Conservation (phyloP, 257 asterid species). For the Solanum etuberosum region DNA sequence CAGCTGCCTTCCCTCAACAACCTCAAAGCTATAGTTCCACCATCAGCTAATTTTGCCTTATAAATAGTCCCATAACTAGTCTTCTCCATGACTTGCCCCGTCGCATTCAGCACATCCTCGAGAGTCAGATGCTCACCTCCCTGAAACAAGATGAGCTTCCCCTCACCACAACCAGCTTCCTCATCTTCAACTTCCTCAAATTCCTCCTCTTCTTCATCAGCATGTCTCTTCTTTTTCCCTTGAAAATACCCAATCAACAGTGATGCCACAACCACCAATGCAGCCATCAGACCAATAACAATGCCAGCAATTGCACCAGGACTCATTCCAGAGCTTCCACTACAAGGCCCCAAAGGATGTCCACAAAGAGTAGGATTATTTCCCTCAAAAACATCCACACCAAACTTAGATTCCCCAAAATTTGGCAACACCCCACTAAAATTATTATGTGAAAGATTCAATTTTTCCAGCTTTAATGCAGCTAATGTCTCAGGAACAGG, state of each 20-base stretch:
- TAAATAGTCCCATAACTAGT: constrained; percentile 88
- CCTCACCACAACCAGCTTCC: constrained; percentile 62
- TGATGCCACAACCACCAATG: constrained; percentile 70
- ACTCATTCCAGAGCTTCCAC: constrained; percentile 54
- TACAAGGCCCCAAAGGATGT: constrained; percentile 50
- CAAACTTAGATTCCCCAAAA: constrained; percentile 59
- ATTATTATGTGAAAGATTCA: constrained; percentile 90
- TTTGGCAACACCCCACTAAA: constrained; percentile 79
- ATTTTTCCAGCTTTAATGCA: constrained; percentile 44
- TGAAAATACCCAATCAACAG: constrained; percentile 78
- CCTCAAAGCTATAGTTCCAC: constrained; percentile 90
- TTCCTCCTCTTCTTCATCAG: constrained; percentile 57
- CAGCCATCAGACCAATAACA: constrained; percentile 82
- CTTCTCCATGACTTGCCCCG: constrained; percentile 96
- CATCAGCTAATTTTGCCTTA: constrained; percentile 89
- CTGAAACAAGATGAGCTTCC: constrained; percentile 77
- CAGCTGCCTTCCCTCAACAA: constrained; percentile 88
- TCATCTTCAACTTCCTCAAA: constrained; percentile 56
- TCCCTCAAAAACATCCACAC: constrained; percentile 67
- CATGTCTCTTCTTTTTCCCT: constrained; percentile 58
- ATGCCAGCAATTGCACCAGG: constrained; percentile 91
- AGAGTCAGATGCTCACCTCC: constrained; percentile 88
- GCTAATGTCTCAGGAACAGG: constrained; percentile 43
- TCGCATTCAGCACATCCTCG: constrained; percentile 92
- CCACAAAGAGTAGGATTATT: constrained; percentile 81